Percentiles rank a stretch among this genome's conserved stretches.
Evolutionary conservation across 345 rosid genomes (phyloP).

Genomic region (Hibiscus mutabilis): DNA sequence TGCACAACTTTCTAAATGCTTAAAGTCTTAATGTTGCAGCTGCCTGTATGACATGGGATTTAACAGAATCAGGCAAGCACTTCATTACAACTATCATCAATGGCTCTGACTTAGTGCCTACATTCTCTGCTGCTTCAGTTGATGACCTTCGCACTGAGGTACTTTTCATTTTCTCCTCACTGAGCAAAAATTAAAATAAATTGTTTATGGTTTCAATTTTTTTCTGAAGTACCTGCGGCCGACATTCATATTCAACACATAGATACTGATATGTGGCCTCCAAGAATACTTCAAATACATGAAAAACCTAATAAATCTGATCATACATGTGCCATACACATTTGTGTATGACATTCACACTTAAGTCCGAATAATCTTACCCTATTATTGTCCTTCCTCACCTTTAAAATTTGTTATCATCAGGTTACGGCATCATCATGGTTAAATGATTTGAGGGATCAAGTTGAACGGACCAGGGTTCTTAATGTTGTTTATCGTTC

Average conservation of each 20-base stretch:
- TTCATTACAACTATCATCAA: constrained; percentile 73
- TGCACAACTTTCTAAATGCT: constrained; percentile 19
- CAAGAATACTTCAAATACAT: neutral
- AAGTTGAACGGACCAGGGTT: constrained; percentile 81
- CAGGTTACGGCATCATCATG: constrained; percentile 94
- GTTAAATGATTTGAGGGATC: constrained; percentile 91
- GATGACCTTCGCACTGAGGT: constrained; percentile 97
- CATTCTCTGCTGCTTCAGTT: constrained; percentile 82
- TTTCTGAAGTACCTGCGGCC: neutral
- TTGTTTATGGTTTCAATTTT: neutral
- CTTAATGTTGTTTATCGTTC: constrained; percentile 87
- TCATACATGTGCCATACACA: neutral
- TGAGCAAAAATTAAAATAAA: neutral
- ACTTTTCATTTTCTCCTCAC: constrained; percentile 12
- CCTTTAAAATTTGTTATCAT: constrained; percentile 12
- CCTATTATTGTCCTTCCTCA: neutral
- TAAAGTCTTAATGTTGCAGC: constrained; percentile 43
- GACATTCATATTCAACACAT: neutral
- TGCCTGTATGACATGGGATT: constrained; percentile 99
- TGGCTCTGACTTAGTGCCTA: constrained; percentile 94
- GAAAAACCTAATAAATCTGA: neutral
- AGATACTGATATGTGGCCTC: neutral
- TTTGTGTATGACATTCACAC: neutral
- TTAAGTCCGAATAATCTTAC: neutral
- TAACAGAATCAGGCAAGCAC: constrained; percentile 97